Evolutionary conservation across 2,329 filamentous ascomycete genomes (phyloP).

Genomic region (Neobulgaria alba): DNA sequence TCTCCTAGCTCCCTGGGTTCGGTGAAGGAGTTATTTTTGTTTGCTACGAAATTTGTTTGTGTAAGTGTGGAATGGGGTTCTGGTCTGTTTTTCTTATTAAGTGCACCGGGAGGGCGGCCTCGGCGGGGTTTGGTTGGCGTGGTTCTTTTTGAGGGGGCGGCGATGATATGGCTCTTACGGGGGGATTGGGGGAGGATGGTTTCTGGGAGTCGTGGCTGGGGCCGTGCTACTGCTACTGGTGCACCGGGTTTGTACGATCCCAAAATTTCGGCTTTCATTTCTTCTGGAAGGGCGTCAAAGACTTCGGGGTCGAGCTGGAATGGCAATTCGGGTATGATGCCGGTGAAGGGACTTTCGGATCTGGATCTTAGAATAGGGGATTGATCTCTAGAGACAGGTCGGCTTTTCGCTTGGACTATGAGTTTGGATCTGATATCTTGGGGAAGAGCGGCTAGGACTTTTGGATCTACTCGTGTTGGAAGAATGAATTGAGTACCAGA

Average conservation of each 20-base stretch:
- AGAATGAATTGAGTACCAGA: constrained; percentile 87
- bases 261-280: constrained; percentile 77
- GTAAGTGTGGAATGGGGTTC: constrained; percentile 52
- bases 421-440: constrained; percentile 73
- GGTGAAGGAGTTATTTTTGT: constrained; percentile 26
- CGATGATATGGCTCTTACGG: constrained; percentile 45
- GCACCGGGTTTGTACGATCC: constrained; percentile 49
- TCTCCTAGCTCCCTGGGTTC: constrained; percentile 1
- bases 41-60: constrained; percentile 64
- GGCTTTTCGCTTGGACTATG: constrained; percentile 43
- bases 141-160: constrained; percentile 23
- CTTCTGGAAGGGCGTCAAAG: constrained; percentile 72
- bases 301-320: constrained; percentile 81
- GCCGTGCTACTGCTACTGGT: background rate
- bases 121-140: constrained; percentile 58
- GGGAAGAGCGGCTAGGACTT: constrained; percentile 77
- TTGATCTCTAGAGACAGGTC: constrained; percentile 20
- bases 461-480: constrained; percentile 71
- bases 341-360: constrained; percentile 17
- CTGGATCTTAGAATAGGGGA: constrained; percentile 28
- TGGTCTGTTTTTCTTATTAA: constrained; percentile 35
- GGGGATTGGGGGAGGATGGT: constrained; percentile 38
- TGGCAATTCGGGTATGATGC: constrained; percentile 35
- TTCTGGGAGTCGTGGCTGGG: constrained; percentile 26
- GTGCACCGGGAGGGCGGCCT: constrained; percentile 26